phyloP scores from a whole-genome alignment of 23 red algal species.

The Gracilaria domingensis region DNA sequence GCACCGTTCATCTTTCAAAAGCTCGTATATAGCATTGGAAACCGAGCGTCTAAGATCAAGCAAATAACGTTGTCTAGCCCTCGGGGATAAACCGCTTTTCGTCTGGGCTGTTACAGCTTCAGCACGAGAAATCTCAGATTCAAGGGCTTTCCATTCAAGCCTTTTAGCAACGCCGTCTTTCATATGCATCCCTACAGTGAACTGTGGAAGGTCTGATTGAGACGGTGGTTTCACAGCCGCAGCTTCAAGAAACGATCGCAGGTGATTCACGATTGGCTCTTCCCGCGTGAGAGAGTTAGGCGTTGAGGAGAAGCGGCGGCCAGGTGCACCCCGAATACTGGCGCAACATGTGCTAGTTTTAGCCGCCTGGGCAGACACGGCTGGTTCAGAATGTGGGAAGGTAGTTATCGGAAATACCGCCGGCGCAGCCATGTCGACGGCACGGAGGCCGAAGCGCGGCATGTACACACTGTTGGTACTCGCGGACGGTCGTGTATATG shows the following conservation, averaged over 20 bases:
- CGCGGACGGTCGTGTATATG: neutral
- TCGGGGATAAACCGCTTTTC: constrained; percentile 3
- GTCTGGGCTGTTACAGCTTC: constrained; percentile 9
- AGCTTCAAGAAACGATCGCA: constrained; percentile 9
- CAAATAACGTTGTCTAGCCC: constrained; percentile 18
- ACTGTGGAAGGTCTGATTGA: neutral
- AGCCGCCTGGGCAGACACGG: neutral
- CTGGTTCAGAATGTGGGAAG: neutral
- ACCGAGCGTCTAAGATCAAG: neutral
- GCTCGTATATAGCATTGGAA: neutral
- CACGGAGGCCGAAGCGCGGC: constrained; percentile 14
- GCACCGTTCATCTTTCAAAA: constrained; percentile 23
- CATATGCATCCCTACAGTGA: constrained; percentile 16
- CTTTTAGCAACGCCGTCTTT: constrained; percentile 19
- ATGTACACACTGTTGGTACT: neutral
- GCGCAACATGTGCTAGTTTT: constrained; percentile 4
- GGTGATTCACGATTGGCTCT: constrained; percentile 7
- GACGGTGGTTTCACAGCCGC: neutral
- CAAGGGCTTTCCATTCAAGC: constrained; percentile 15
- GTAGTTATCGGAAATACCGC: neutral
- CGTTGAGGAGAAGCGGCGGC: neutral
- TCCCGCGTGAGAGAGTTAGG: neutral
- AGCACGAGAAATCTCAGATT: constrained; percentile 2
- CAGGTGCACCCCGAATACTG: neutral
- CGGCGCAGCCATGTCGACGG: neutral